phyloP scores from a whole-genome alignment of 106 monocot species.

The Vanilla planifolia region DNA sequence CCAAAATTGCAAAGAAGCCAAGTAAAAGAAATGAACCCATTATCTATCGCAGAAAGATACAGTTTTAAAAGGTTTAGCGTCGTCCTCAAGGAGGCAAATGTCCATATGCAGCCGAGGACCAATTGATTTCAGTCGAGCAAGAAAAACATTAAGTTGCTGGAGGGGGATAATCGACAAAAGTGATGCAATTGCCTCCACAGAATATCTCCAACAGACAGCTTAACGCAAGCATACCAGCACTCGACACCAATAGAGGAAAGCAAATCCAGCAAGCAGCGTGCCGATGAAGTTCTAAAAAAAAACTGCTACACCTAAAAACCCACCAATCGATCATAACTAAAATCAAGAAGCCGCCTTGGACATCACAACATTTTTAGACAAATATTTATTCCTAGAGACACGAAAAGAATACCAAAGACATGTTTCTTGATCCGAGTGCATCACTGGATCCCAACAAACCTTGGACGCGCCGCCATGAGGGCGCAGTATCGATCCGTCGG shows the following conservation, averaged over 20 bases:
- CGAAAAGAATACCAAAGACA: not conserved
- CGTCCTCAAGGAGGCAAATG: too few species aligned
- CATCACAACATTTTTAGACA: not conserved
- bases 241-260: not conserved
- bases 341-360: not conserved
- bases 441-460: conserved; percentile 3
- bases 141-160: too few species aligned
- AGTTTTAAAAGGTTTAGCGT: too few species aligned
- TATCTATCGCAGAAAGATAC: too few species aligned
- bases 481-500: conserved; percentile 20
- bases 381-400: not conserved
- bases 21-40: too few species aligned
- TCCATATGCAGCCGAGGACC: too few species aligned
- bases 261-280: not conserved
- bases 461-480: conserved; percentile 46
- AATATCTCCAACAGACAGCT: not conserved
- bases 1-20: too few species aligned
- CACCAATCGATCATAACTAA: conserved; percentile 1
- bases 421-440: conserved; percentile 1
- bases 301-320: not conserved
- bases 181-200: too few species aligned
- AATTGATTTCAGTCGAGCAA: too few species aligned
- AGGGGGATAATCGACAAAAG: too few species aligned
- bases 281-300: not conserved
- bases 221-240: not conserved